Percentiles rank a stretch among this genome's conserved stretches.
Conservation (phyloP, 306 rosid genomes). For the Fagus sylvatica region DNA sequence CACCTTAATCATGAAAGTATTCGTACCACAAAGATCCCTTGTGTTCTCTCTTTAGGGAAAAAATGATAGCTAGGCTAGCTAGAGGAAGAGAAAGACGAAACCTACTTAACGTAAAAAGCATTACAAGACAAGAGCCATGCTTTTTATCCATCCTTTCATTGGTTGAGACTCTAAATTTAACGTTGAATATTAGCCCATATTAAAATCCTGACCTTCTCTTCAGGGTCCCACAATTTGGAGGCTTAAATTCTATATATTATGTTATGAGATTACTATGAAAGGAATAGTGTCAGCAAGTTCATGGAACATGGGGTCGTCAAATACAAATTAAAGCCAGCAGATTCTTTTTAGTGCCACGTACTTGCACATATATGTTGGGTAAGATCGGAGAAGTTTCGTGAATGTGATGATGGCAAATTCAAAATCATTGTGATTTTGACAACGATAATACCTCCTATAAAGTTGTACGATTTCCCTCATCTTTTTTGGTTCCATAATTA, state of each 20-base stretch:
- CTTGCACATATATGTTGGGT: not conserved
- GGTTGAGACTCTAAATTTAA: not conserved
- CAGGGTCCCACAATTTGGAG: not conserved
- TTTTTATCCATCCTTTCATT: not conserved
- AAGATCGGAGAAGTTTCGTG: constrained; percentile 17
- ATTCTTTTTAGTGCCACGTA: not conserved
- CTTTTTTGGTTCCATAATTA: not conserved
- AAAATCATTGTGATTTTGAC: not conserved
- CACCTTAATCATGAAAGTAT: not conserved
- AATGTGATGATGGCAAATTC: not conserved
- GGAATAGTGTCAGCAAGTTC: not conserved
- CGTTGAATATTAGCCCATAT: not conserved
- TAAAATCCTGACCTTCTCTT: not conserved
- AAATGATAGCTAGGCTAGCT: not conserved
- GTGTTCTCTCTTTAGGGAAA: constrained; percentile 18
- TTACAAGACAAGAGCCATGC: not conserved
- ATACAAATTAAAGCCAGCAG: not conserved
- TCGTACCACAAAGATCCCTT: not conserved
- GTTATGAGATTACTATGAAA: not conserved
- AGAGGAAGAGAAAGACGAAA: not conserved
- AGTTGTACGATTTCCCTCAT: not conserved
- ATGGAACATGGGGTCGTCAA: not conserved
- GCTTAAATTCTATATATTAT: not conserved
- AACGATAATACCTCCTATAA: not conserved
- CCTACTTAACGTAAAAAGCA: not conserved